phyloP scores from a whole-genome alignment of 257 asterid species.

The Ajuga chamaepitys region DNA sequence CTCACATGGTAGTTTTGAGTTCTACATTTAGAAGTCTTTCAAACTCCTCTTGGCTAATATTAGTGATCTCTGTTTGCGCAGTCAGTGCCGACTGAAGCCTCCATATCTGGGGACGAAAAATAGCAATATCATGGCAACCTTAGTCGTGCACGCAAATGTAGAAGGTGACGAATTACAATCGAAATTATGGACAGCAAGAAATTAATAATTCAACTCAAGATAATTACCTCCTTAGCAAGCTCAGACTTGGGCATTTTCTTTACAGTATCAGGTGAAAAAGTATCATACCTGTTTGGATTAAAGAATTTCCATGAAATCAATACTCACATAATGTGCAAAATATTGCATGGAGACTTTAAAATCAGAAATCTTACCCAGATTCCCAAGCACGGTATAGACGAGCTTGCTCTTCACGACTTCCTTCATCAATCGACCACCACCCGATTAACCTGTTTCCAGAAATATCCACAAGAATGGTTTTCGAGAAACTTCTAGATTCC shows the following conservation, averaged over 20 bases:
- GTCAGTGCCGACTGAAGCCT: constrained; percentile 71
- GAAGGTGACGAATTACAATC: not conserved
- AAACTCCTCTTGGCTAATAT: constrained; percentile 75
- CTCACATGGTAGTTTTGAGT: constrained; percentile 1
- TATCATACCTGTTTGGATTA: constrained; percentile 48
- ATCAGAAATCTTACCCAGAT: constrained; percentile 51
- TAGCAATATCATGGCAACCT: not conserved
- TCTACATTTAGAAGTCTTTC: constrained; percentile 79
- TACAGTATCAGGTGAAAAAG: constrained; percentile 80
- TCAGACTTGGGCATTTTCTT: constrained; percentile 82
- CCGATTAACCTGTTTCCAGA: constrained; percentile 63
- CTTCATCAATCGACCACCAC: constrained; percentile 99
- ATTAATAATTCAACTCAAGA: not conserved
- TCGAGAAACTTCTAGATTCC: not conserved
- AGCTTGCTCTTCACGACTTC: constrained; percentile 92
- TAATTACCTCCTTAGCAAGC: constrained; percentile 74
- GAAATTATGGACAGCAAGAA: not conserved
- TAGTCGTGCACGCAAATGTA: not conserved
- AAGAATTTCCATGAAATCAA: constrained; percentile 6
- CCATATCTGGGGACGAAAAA: constrained; percentile 49
- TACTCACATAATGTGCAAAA: not conserved
- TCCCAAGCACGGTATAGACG: constrained; percentile 58
- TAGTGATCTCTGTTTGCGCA: constrained; percentile 72
- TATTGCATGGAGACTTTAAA: not conserved
- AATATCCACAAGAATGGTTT: constrained; percentile 1